Evolutionary conservation across 2,329 filamentous ascomycete genomes (phyloP).

Genomic region (Canariomyces notabilis): DNA sequence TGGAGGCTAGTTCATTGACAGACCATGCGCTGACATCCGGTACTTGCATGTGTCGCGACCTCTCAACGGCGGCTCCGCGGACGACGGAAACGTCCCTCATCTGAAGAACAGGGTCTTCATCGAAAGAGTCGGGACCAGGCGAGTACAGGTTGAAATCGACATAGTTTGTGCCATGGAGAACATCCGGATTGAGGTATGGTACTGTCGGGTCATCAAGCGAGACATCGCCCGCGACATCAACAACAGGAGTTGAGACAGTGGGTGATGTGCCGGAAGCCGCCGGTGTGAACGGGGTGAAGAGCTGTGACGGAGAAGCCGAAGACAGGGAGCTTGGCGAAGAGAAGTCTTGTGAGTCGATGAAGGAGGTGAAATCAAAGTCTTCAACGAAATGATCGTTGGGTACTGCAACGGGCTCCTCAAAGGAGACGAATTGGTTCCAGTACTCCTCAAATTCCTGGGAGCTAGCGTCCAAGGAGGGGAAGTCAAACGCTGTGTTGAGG

Average conservation of each 20-base stretch:
- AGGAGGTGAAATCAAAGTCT: constrained; percentile 45
- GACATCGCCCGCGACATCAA: constrained; percentile 10
- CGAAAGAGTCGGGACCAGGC: constrained; percentile 43
- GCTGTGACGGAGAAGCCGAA: constrained; percentile 32
- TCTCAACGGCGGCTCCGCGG: background rate
- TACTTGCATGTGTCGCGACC: too few species aligned
- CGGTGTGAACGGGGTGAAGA: constrained; percentile 25
- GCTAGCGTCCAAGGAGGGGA: constrained; percentile 15
- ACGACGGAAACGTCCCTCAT: constrained; percentile 14
- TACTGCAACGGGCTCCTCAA: constrained; percentile 31
- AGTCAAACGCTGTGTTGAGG: constrained; percentile 18
- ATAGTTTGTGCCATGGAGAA: constrained; percentile 39
- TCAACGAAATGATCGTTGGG: constrained; percentile 25
- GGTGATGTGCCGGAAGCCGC: constrained; percentile 15
- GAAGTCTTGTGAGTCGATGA: constrained; percentile 39
- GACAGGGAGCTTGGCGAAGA: constrained; percentile 35
- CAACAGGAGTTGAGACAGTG: constrained; percentile 7
- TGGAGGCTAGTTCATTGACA: too few species aligned
- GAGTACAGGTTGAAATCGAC: constrained; percentile 54
- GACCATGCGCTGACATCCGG: too few species aligned
- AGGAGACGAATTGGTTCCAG: constrained; percentile 41
- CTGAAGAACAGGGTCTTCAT: constrained; percentile 36
- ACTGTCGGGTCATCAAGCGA: constrained; percentile 26
- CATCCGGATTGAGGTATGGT: constrained; percentile 38
- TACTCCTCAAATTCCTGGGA: constrained; percentile 21